phyloP scores from a whole-genome alignment of 1,284 basidiomycete genomes.

The Fistulina hepatica region DNA sequence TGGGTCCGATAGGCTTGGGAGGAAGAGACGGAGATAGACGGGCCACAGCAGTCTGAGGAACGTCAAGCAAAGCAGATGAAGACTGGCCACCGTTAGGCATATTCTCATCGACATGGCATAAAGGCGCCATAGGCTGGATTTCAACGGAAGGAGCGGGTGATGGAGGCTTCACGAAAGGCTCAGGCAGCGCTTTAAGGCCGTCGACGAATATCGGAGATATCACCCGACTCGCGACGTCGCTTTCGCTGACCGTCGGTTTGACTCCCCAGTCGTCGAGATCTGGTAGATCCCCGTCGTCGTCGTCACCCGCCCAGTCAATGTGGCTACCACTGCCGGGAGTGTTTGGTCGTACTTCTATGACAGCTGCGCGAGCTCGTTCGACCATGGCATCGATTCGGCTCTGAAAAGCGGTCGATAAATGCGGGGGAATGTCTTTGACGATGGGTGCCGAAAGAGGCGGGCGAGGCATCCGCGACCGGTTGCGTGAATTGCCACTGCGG shows the following conservation, averaged over 20 bases:
- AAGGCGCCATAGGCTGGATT: too few relatives aligned
- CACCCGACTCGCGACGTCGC: slow-evolving; percentile 12
- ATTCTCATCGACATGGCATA: too few relatives aligned
- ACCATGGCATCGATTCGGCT: slow-evolving; percentile 59
- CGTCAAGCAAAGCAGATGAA: too few relatives aligned
- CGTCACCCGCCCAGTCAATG: slow-evolving; percentile 77
- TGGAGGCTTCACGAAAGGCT: too few relatives aligned
- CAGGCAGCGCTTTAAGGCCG: slow-evolving; percentile 53
- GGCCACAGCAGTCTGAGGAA: too few relatives aligned
- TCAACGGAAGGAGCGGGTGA: too few relatives aligned
- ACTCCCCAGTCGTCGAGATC: slow-evolving; percentile 78
- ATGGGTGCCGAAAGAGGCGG: slow-evolving; percentile 21
- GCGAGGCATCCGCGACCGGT: too few relatives aligned
- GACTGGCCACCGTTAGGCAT: too few relatives aligned
- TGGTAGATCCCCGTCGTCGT: slow-evolving; percentile 62
- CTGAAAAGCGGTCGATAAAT: slow-evolving; percentile 38
- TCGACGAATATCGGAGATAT: slow-evolving; percentile 64
- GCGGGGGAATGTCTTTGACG: slow-evolving; percentile 49
- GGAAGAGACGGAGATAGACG: too few relatives aligned
- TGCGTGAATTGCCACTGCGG: too few relatives aligned
- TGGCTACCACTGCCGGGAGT: slow-evolving; percentile 61
- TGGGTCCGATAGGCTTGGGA: too few relatives aligned
- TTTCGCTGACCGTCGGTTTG: slow-evolving; percentile 15
- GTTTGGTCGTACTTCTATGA: slow-evolving; percentile 54
- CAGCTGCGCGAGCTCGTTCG: slow-evolving; percentile 57